Evolutionary conservation across 2,329 filamentous ascomycete species (phyloP).

Genomic region (Alternaria sp.): DNA sequence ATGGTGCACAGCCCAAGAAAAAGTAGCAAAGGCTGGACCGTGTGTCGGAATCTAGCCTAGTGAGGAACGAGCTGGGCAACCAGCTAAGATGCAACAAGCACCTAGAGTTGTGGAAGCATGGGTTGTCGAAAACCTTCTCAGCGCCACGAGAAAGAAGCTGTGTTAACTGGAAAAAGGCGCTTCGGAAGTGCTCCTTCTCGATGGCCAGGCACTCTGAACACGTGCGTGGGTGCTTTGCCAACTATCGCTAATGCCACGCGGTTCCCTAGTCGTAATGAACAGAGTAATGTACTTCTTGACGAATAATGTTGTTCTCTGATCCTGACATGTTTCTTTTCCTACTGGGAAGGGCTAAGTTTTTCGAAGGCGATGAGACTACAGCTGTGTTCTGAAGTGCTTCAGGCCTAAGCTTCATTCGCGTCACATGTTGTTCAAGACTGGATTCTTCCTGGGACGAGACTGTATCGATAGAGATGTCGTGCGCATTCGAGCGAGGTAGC

Average conservation of each 20-base stretch:
- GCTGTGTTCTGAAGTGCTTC: slow-evolving; percentile 2
- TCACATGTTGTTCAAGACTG: background rate
- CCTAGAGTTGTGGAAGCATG: background rate
- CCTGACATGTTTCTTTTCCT: too few species aligned
- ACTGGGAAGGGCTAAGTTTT: background rate
- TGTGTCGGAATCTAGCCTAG: background rate
- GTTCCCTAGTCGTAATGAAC: background rate
- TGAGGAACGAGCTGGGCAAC: background rate
- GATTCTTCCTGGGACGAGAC: background rate
- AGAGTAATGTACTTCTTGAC: background rate
- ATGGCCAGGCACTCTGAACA: background rate
- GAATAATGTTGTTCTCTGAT: background rate
- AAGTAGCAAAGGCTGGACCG: background rate
- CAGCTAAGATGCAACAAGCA: background rate
- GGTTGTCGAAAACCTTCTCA: background rate
- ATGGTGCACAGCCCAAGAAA: background rate
- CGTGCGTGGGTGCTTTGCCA: background rate
- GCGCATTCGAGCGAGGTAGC: background rate
- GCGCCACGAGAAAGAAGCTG: background rate
- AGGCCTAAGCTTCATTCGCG: background rate
- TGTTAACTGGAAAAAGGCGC: background rate
- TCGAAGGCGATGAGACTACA: background rate
- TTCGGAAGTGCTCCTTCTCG: background rate
- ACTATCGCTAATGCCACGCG: background rate
- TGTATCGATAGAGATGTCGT: background rate